These are phyloP conservation scores for Orychophragmus violaceus DNA, from an alignment of 345 rosid genomes.

Conservation along the genomic window DNA sequence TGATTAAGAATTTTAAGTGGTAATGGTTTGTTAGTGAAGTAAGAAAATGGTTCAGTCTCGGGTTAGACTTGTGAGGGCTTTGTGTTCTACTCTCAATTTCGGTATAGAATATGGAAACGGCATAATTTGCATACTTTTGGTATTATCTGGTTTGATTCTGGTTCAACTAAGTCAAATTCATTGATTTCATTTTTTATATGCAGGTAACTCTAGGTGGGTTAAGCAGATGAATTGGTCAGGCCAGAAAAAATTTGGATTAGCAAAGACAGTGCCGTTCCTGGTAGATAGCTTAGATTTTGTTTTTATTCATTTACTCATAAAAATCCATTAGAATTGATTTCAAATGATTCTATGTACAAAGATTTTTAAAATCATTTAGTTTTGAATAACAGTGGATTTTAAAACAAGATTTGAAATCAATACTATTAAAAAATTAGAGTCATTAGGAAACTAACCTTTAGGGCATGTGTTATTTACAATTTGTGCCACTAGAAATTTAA, in stretches of 20 bases:
- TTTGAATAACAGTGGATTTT: too few species aligned
- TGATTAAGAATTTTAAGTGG: not conserved
- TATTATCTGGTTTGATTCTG: not conserved
- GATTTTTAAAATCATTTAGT: too few species aligned
- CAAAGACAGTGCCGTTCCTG: slow-evolving; percentile 44
- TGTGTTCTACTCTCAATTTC: not conserved
- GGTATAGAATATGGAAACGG: not conserved
- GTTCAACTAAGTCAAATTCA: not conserved
- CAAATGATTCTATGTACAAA: too few species aligned
- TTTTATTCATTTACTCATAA: too few species aligned
- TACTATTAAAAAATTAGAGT: too few species aligned
- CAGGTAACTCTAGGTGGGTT: slow-evolving; percentile 88
- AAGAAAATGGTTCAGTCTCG: too few species aligned
- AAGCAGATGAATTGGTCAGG: slow-evolving; percentile 77
- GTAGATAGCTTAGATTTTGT: too few species aligned
- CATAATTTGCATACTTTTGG: not conserved
- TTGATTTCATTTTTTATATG: not conserved
- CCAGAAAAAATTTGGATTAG: slow-evolving; percentile 41
- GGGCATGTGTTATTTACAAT: too few species aligned
- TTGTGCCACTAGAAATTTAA: too few species aligned
- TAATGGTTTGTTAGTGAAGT: not conserved
- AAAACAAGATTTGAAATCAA: too few species aligned
- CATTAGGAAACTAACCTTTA: too few species aligned
- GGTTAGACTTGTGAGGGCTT: not conserved
- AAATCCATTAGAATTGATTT: too few species aligned